Base-by-base conservation (phyloP, 768 basidiomycete genomes). In the Suillus brevipes region DNA sequence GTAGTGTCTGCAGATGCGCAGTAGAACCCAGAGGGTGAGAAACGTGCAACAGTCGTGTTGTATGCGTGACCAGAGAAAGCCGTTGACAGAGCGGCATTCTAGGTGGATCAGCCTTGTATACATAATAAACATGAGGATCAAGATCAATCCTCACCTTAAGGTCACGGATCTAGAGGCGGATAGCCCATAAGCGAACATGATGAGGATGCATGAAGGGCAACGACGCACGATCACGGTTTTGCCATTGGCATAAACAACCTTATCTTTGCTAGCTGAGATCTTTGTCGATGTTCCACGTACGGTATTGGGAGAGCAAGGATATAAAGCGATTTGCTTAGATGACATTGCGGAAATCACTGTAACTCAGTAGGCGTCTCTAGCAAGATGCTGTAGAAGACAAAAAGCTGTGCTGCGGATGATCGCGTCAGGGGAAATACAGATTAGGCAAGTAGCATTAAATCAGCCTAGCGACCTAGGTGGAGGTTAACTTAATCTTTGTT, bases 1-100 rank as follows among this genome's bases (percentile, higher is more conserved):
- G 82, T 80, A 5, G 84, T 78, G 74, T 99, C 96, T 28, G 86
- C 97, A 37, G 94, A 97, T 5, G 97, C 96, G 72, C 92, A 95
- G 78, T 98, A 99, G 78, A 89, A 97, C 34, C 97, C 96, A 2
- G 94, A 92, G 0, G 95, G 96, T 2, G 95, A 95, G 70, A 97
- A 86, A 43, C 93, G 87, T 16, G 97, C 96, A 20, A 96, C 92
- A 2, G 93, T 95, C 8, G 94, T 84, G 62, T 89, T 89, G 68
- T 94, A 89, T 4, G 89, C 85, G 77, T 97, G 95, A 36, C 91
- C 91, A 52, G 86, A 82, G 73, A 96, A 95, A 28, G 88, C 82
- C 14, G 81, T 81, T 14, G 88, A 84, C 6, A 85, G 77, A 4
- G 81, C 79, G 14, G 89, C 85, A 73, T 92, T 87, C 95, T 95